Evolutionary conservation across 306 rosid genomes (phyloP).

Genomic region (Prunus armeniaca): DNA sequence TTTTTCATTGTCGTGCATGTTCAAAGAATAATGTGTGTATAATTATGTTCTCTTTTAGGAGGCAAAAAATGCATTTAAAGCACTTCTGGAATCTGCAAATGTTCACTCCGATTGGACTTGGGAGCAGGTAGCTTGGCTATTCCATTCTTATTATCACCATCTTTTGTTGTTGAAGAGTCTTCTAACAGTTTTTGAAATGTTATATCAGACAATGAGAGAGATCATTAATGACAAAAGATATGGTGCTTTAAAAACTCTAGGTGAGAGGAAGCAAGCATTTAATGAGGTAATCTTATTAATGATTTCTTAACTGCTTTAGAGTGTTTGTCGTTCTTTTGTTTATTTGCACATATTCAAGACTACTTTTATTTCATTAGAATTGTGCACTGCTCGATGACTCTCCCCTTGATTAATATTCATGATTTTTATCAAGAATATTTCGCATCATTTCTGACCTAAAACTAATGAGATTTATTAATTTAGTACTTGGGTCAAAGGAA

Average conservation of each 20-base stretch:
- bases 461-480: constrained; percentile 24
- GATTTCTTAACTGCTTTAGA: constrained; percentile 17
- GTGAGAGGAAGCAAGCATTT: constrained; percentile 98
- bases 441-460: constrained; percentile 26
- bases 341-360: neutral
- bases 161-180: constrained; percentile 26
- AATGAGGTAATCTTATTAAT: constrained; percentile 71
- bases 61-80: constrained; percentile 93
- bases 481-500: constrained; percentile 97
- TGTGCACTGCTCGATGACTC: neutral
- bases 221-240: constrained; percentile 90
- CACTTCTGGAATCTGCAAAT: constrained; percentile 82
- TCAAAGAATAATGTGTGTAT: neutral
- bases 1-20: neutral
- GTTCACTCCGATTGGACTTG: constrained; percentile 99
- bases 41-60: constrained; percentile 41
- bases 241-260: constrained; percentile 87
- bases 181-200: constrained; percentile 22
- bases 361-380: neutral
- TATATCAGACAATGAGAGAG: constrained; percentile 86
- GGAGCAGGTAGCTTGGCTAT: constrained; percentile 77
- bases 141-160: constrained; percentile 10
- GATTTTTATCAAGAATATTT: neutral
- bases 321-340: neutral
- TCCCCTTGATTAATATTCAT: neutral